Conservation (phyloP, 495 filamentous ascomycete species). For the Penicillium turbatum region DNA sequence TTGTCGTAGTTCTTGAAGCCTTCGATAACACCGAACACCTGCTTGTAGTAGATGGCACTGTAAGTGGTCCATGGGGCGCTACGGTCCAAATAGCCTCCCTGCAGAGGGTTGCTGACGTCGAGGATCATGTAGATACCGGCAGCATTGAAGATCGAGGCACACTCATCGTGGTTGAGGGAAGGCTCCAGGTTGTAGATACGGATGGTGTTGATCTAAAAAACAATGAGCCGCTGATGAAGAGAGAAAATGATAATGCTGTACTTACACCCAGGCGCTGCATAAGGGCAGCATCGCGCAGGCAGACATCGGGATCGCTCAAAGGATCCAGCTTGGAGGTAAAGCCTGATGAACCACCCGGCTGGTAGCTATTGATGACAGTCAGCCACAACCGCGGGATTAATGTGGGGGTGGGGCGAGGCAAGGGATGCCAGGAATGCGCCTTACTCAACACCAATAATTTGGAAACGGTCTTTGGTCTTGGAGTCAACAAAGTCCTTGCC, state of each 20-base stretch:
- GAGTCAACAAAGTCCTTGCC: conserved; percentile 82
- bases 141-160: conserved; percentile 86
- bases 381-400: conserved; percentile 2
- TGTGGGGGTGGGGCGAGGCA: neutral
- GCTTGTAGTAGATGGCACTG: conserved; percentile 67
- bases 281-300: conserved; percentile 85
- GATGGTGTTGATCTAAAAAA: conserved; percentile 72
- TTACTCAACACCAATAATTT: conserved; percentile 82
- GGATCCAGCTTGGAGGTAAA: conserved; percentile 70
- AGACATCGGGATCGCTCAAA: conserved; percentile 67
- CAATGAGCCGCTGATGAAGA: conserved; percentile 1
- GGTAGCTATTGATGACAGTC: conserved; percentile 54
- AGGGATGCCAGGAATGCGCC: conserved; percentile 13
- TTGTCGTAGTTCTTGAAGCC: conserved; percentile 93
- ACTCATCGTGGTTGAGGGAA: conserved; percentile 77
- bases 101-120: conserved; percentile 90
- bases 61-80: conserved; percentile 65
- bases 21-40: conserved; percentile 87
- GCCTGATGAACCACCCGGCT: conserved; percentile 82
- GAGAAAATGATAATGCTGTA: neutral
- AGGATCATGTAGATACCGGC: conserved; percentile 68
- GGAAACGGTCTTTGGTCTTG: conserved; percentile 71
- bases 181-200: conserved; percentile 92
- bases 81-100: conserved; percentile 70
- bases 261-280: conserved; percentile 75